Conservation (phyloP, 768 basidiomycete species). For the Termitomyces sp. region DNA sequence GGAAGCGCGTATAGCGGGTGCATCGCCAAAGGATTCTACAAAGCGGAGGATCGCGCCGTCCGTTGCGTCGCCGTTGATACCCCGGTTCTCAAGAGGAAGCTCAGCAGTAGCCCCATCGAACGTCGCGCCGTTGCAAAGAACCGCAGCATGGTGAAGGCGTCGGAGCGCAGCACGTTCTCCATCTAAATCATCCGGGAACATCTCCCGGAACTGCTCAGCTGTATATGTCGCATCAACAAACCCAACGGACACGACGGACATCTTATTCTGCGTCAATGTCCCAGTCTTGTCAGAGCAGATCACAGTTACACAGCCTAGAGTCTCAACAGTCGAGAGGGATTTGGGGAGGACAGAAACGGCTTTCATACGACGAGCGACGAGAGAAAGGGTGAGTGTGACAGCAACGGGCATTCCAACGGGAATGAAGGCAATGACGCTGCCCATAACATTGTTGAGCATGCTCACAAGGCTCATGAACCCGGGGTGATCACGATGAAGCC, state of each 20-base stretch:
- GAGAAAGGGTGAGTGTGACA: constrained; percentile 45
- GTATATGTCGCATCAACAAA: constrained; percentile 27
- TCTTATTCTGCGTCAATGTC: constrained; percentile 55
- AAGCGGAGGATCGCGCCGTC: constrained; percentile 53
- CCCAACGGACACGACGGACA: constrained; percentile 49
- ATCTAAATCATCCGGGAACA: constrained; percentile 3
- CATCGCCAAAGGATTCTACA: constrained; percentile 23
- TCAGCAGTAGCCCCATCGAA: constrained; percentile 32
- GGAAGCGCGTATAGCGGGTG: constrained; percentile 17
- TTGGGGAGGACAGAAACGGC: constrained; percentile 21
- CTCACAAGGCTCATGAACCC: constrained; percentile 44
- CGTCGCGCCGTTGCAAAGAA: constrained; percentile 55
- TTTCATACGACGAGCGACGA: constrained; percentile 14
- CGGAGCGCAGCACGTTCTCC: constrained; percentile 7
- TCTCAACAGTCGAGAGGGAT: constrained; percentile 62
- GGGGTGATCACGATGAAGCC: constrained; percentile 34
- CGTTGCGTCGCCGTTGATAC: constrained; percentile 44
- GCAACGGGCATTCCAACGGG: constrained; percentile 52
- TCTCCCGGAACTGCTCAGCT: constrained; percentile 18
- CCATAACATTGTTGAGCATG: constrained; percentile 52
- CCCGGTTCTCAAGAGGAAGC: constrained; percentile 26
- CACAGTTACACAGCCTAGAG: constrained; percentile 57
- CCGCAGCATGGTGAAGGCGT: constrained; percentile 28
- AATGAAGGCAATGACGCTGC: constrained; percentile 35
- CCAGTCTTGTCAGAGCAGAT: constrained; percentile 56